Evolutionary conservation across 441 rosid species (phyloP).

Genomic region (Kokia cookei): DNA sequence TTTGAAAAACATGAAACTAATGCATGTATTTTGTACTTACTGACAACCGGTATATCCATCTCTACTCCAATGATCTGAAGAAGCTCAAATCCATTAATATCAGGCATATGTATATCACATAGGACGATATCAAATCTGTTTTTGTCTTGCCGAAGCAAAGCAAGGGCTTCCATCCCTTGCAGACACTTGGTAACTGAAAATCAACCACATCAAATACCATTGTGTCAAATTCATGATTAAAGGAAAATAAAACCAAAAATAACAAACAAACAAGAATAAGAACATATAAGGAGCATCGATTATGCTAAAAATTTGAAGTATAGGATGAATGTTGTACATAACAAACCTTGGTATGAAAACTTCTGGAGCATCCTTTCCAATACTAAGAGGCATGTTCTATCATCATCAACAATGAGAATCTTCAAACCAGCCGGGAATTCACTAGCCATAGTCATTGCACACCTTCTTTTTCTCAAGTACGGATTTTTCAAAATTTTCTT

Average conservation of each 20-base stretch:
- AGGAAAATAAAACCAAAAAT: background rate
- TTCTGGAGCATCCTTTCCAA: conserved; percentile 16
- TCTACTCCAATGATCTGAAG: conserved; percentile 14
- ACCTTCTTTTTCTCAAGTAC: background rate
- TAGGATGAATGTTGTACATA: background rate
- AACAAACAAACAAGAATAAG: background rate
- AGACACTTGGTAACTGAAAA: conserved; percentile 25
- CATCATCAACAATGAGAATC: conserved; percentile 30
- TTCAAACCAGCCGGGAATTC: conserved; percentile 18
- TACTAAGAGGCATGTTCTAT: conserved; percentile 10
- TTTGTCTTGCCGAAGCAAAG: conserved; percentile 17
- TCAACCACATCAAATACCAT: background rate
- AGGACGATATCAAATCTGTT: conserved; percentile 27
- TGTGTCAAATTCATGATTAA: background rate
- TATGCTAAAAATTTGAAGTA: background rate
- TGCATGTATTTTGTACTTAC: conserved; percentile 19
- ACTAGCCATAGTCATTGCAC: background rate
- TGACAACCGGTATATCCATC: conserved; percentile 23
- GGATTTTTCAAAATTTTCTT: background rate
- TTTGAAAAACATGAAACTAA: too few species aligned
- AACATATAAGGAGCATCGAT: background rate
- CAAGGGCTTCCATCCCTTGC: conserved; percentile 20
- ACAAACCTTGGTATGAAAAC: conserved; percentile 20
- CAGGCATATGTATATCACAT: conserved; percentile 28
- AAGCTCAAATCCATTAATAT: conserved; percentile 30